These are phyloP conservation scores for Lentinula sp. DNA, from an alignment of 768 basidiomycete species.

Conservation along the genomic window DNA sequence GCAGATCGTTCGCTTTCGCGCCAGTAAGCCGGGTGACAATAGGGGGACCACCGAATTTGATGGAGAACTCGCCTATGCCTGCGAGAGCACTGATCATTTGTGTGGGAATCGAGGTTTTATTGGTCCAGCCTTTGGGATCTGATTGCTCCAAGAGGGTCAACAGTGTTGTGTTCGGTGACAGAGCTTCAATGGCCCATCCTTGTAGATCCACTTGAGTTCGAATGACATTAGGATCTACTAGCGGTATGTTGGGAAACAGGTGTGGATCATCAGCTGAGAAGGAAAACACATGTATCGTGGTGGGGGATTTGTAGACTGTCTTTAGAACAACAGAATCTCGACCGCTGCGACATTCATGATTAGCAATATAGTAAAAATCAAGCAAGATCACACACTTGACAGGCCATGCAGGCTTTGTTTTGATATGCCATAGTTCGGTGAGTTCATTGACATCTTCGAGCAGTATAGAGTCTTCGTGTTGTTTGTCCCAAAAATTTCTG, in stretches of 20 bases:
- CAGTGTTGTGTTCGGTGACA: conserved; percentile 92
- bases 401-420: conserved; percentile 90
- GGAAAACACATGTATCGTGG: conserved; percentile 89
- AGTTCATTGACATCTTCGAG: conserved; percentile 88
- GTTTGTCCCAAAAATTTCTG: conserved; percentile 81
- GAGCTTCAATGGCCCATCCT: conserved; percentile 94
- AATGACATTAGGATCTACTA: conserved; percentile 69
- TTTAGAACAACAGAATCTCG: conserved; percentile 87
- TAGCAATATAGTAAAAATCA: background rate
- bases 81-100: conserved; percentile 88
- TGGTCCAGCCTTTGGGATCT: conserved; percentile 96
- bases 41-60: conserved; percentile 93
- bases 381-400: conserved; percentile 52
- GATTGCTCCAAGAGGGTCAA: conserved; percentile 94
- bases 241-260: conserved; percentile 71
- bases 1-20: conserved; percentile 64
- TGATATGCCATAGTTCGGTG: conserved; percentile 91
- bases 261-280: conserved; percentile 90
- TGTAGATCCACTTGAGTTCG: conserved; percentile 97
- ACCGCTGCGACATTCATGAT: conserved; percentile 44
- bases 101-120: conserved; percentile 90
- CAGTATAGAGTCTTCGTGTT: conserved; percentile 78
- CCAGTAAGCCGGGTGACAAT: conserved; percentile 79
- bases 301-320: conserved; percentile 96
- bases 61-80: conserved; percentile 92